Evolutionary conservation across 345 rosid genomes (phyloP), one percentile per base, ranked within the genome.

Genomic region (Erucastrum elatum): DNA sequence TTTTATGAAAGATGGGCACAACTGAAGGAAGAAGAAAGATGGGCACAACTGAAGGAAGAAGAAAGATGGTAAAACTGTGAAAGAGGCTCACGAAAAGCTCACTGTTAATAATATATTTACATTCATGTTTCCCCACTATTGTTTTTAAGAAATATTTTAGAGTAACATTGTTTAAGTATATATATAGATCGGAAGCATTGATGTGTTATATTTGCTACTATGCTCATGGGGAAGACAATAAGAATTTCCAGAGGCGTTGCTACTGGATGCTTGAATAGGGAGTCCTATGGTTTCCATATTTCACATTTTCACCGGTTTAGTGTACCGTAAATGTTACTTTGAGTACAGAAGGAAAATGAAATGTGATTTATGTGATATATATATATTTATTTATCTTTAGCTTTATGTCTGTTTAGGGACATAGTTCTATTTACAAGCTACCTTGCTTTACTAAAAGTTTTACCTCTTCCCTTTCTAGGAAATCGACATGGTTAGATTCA

Each of bases 191-290:
- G 97, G 93, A 60, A 90, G 97, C 83, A 87, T 92, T 80, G 93
- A 94, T 81, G 96, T 85, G 73, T 86, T 94, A 64, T 96, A 94
- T 62, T 92, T 92, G 97, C 85, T 94, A 94, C 83, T 90, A 94
- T 72, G 98, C 98, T 35, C 41, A 94, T 72, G 97, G 96, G 39
- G 94, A 90, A 87, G 91, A 86, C 4, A 86, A 90, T 72, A 93
- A 90, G 76, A 84, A 77, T 79, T 94, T 92, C 76, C 98, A 92
- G 80, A 84, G 97, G 27, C 89, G 96, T 75, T 85, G 89, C 74
- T 94, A 94, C 82, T 94, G 98, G 98, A 87, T 92, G 98, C 98
- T 94, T 75, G 94, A 92, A 71, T 86, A 68, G 98, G 92, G 80
- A 87, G 91, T 83, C 63, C 63, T 76, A 46, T 44, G 6, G 49